A percentile compares a stretch with the other conserved stretches of the same genome.
Conservation (phyloP, 1,284 basidiomycete genomes). For the Inonotus obliquus region DNA sequence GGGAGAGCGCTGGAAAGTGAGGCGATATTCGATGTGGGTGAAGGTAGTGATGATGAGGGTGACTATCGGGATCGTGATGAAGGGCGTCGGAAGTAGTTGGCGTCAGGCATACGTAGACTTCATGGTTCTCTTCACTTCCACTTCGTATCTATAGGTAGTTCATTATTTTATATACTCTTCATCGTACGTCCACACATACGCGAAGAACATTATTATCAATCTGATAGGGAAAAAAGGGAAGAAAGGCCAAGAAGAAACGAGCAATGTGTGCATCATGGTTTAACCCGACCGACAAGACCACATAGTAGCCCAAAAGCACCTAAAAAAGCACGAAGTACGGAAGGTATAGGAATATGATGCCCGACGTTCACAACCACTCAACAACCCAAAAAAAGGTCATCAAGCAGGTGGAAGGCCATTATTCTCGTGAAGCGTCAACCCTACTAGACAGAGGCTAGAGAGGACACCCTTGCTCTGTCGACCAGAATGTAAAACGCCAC, state of each 20-base stretch:
- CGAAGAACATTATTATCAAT: not conserved
- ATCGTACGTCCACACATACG: not conserved
- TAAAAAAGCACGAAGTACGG: conserved; percentile 42
- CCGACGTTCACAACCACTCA: conserved; percentile 33
- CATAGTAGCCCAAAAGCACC: conserved; percentile 48
- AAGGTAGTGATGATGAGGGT: conserved; percentile 39
- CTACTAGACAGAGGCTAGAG: conserved; percentile 23
- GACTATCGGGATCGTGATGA: conserved; percentile 16
- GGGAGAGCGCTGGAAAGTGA: conserved; percentile 30
- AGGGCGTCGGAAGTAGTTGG: conserved; percentile 5
- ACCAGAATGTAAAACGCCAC: conserved; percentile 53
- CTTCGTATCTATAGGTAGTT: not conserved
- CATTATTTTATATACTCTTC: not conserved
- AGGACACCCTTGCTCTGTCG: conserved; percentile 68
- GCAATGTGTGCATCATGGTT: conserved; percentile 66
- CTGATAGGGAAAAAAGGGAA: not conserved
- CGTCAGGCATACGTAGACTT: not conserved
- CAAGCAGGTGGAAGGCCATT: conserved; percentile 34
- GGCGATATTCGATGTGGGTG: conserved; percentile 43
- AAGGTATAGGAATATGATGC: conserved; percentile 77
- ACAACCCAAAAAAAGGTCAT: too few relatives aligned
- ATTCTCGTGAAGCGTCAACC: conserved; percentile 62
- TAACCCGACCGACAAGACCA: conserved; percentile 72
- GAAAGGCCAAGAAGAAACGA: too few relatives aligned
- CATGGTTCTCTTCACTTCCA: not conserved